phyloP scores from a whole-genome alignment of 2,329 filamentous ascomycete genomes.

The Podosphaera fusca region DNA sequence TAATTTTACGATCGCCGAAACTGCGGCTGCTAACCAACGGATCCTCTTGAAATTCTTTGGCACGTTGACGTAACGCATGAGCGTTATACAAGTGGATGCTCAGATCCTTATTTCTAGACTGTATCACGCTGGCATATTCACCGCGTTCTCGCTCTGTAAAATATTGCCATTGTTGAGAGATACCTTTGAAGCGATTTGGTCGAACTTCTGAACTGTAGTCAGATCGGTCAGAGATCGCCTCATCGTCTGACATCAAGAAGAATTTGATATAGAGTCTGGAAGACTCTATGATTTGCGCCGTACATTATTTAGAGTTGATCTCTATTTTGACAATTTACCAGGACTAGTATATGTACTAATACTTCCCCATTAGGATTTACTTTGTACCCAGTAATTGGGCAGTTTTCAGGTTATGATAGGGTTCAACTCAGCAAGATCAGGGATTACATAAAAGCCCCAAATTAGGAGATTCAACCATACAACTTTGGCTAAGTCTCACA shows the following conservation, averaged over 20 bases:
- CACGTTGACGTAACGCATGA: slow-evolving; percentile 38
- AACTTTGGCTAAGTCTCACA: too few relatives aligned
- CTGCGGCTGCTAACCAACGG: background rate
- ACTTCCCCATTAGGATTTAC: too few relatives aligned
- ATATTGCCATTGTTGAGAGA: slow-evolving; percentile 39
- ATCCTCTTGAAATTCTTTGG: slow-evolving; percentile 5
- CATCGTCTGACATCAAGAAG: background rate
- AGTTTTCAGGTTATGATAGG: too few relatives aligned
- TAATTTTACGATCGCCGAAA: background rate
- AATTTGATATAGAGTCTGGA: too few relatives aligned
- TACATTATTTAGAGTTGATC: too few relatives aligned
- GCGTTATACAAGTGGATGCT: slow-evolving; percentile 59
- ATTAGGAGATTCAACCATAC: too few relatives aligned
- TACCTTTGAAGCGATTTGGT: slow-evolving; percentile 52
- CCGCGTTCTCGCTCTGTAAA: slow-evolving; percentile 39
- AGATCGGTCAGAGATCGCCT: background rate
- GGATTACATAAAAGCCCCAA: too few relatives aligned
- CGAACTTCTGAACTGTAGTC: slow-evolving; percentile 17
- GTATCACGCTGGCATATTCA: slow-evolving; percentile 38
- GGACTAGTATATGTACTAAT: too few relatives aligned
- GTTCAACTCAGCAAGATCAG: too few relatives aligned
- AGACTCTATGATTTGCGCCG: too few relatives aligned
- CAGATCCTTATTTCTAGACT: slow-evolving; percentile 41
- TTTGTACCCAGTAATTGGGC: too few relatives aligned
- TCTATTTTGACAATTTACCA: too few relatives aligned